Evolutionary conservation across 495 filamentous ascomycete species (phyloP).

Genomic region (Penicillium fimorum): DNA sequence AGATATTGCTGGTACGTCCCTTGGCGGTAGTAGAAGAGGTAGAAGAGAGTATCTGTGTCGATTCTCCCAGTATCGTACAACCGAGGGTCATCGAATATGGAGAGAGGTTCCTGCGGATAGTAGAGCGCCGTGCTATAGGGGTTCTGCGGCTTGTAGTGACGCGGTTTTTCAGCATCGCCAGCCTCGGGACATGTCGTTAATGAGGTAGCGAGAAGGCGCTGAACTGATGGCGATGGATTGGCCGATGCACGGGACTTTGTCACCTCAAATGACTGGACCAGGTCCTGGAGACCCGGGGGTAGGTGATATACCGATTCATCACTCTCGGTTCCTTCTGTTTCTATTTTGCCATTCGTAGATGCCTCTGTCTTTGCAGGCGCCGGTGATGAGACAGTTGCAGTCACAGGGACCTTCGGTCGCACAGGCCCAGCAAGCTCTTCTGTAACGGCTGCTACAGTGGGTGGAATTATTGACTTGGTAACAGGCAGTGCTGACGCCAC

Average conservation of each 20-base stretch:
- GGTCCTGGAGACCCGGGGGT: conserved; percentile 83
- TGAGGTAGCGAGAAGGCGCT: conserved; percentile 70
- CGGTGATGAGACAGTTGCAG: conserved; percentile 17
- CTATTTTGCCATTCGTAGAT: conserved; percentile 35
- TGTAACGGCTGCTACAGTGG: conserved; percentile 32
- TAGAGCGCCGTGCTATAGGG: conserved; percentile 76
- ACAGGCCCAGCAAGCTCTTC: conserved; percentile 36
- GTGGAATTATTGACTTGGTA: conserved; percentile 35
- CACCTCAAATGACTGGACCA: conserved; percentile 84
- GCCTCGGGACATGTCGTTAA: conserved; percentile 68
- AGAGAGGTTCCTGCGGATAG: conserved; percentile 87
- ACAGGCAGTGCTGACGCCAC: conserved; percentile 54
- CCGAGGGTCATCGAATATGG: conserved; percentile 85
- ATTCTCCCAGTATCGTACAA: conserved; percentile 75
- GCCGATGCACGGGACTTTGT: conserved; percentile 64
- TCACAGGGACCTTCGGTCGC: conserved; percentile 50
- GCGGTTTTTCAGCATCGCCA: conserved; percentile 75
- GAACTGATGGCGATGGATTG: conserved; percentile 59
- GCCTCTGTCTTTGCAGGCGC: conserved; percentile 26
- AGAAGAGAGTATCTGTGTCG: conserved; percentile 96
- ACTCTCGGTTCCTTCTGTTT: conserved; percentile 32
- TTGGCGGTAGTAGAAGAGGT: conserved; percentile 98
- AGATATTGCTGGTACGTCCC: conserved; percentile 94
- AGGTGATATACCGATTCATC: conserved; percentile 91
- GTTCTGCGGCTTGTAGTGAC: conserved; percentile 77